Evolutionary conservation across 2,329 filamentous ascomycete genomes (phyloP), one percentile per base, ranked within the genome.

Genomic region (Mycosphaerelloides madeirae): DNA sequence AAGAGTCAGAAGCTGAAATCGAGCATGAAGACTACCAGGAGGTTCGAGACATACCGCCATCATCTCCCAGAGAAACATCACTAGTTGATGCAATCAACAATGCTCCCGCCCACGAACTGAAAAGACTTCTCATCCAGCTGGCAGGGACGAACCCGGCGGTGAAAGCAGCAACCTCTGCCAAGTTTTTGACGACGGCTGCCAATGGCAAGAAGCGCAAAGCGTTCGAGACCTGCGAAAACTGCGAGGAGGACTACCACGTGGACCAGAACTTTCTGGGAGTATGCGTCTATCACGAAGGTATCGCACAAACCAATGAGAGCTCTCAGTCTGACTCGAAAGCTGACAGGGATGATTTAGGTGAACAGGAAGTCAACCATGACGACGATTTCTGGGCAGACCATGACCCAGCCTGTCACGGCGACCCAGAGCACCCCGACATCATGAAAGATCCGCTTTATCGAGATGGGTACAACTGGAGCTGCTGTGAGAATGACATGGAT

Each of bases 341-440:
- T 25, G 6, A 5, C 31, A 14, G 31, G 31, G 5, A 14, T 39
- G n/a, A 8, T 7, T 31, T 29, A 62, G 61, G 60, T 3, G 29
- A 53, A 1, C 31, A 60, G n/a, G 59, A 62, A 20, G 34, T 52
- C 2, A 44, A 61, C 18, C 31, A 54, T 13, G 50, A 62, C 0
- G 34, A 19, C 0, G 57, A 56, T 31, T 35, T 49, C 20, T 66
- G 63, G 62, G 57, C 46, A 2, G 60, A 67, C 37, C 50, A 58
- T 12, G 62, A 65, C 29, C 55, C 61, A 37, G 6, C 42, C 1
- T 50, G 38, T 22, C 59, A 65, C 25, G 63, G 64, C 1, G 8
- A 19, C 28, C 59, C 61, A 0, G 52, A 62, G 8, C 31, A 32
- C 13, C 31, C 31, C 6, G 59, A 57, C 20, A 64, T 64, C 46